A percentile compares a stretch with the other conserved stretches of the same genome.
Conservation (phyloP, 805 yeast species). For the Candida ovalis region DNA sequence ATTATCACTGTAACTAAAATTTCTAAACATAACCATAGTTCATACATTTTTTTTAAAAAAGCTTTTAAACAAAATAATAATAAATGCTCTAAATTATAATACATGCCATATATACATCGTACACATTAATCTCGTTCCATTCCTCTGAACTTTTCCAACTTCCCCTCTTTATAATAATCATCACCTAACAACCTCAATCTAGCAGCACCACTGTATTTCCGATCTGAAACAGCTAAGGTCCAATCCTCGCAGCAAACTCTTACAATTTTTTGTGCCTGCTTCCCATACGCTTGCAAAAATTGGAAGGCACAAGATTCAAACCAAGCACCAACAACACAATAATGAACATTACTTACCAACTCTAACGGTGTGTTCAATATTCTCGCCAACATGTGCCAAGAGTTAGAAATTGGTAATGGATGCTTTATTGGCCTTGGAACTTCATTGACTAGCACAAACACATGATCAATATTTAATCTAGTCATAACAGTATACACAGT, state of each 20-base stretch:
- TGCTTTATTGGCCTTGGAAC: slow-evolving; percentile 29
- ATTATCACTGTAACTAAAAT: no score
- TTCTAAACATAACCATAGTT: no score
- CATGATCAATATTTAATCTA: slow-evolving; percentile 35
- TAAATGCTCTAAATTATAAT: no score
- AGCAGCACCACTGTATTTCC: slow-evolving; percentile 70
- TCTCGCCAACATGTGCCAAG: slow-evolving; percentile 77
- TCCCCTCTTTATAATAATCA: slow-evolving; percentile 57
- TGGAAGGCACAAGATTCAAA: slow-evolving; percentile 79
- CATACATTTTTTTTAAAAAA: no score
- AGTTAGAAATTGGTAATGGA: slow-evolving; percentile 52
- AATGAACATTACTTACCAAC: slow-evolving; percentile 64
- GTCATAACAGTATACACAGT: slow-evolving; percentile 78
- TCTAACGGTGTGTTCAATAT: slow-evolving; percentile 52
- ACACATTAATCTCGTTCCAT: slow-evolving; percentile 26
- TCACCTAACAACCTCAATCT: slow-evolving; percentile 75
- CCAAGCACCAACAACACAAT: slow-evolving; percentile 72
- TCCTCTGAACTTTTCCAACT: slow-evolving; percentile 40
- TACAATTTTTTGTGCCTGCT: slow-evolving; percentile 66
- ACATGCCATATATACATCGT: no score
- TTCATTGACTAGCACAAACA: slow-evolving; percentile 3
- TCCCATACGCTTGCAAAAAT: slow-evolving; percentile 55
- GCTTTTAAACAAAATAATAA: no score
- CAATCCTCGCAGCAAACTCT: slow-evolving; percentile 43
- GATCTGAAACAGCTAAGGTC: slow-evolving; percentile 48